phyloP scores from a whole-genome alignment of 2,329 filamentous ascomycete genomes.

The Emericellopsis atlantica region DNA sequence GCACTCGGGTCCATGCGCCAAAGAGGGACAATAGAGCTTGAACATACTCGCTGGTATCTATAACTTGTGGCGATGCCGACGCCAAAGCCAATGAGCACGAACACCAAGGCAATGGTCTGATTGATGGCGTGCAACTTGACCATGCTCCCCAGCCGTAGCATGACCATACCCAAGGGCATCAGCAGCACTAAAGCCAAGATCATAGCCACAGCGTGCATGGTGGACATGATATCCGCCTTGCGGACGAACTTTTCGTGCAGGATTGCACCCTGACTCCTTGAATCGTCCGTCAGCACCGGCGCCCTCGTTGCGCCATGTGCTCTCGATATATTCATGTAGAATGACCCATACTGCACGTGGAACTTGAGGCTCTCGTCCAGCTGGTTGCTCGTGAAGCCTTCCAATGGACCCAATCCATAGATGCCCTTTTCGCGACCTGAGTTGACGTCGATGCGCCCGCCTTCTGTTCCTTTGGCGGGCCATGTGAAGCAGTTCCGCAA shows the following conservation, averaged over 20 bases:
- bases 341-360: constrained; percentile 40
- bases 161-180: constrained; percentile 40
- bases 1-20: constrained; percentile 1
- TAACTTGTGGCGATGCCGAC: constrained; percentile 40
- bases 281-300: constrained; percentile 15
- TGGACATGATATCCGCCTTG: constrained; percentile 14
- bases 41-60: constrained; percentile 42
- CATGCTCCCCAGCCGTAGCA: constrained; percentile 37
- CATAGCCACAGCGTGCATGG: constrained; percentile 39
- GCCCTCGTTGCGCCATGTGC: constrained; percentile 32
- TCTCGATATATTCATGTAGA: constrained; percentile 40
- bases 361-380: constrained; percentile 30
- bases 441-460: constrained; percentile 36
- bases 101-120: constrained; percentile 34
- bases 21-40: not conserved
- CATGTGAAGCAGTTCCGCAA: constrained; percentile 36
- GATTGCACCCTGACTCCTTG: constrained; percentile 21
- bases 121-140: constrained; percentile 41
- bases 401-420: constrained; percentile 41
- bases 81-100: constrained; percentile 34
- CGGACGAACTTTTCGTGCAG: constrained; percentile 8
- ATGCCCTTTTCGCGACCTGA: constrained; percentile 35
- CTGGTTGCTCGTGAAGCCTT: constrained; percentile 27
- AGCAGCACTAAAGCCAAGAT: constrained; percentile 39
- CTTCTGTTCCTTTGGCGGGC: constrained; percentile 15